phyloP scores from a whole-genome alignment of 169 alveolate genomes.

The Plasmodium gaboni region DNA sequence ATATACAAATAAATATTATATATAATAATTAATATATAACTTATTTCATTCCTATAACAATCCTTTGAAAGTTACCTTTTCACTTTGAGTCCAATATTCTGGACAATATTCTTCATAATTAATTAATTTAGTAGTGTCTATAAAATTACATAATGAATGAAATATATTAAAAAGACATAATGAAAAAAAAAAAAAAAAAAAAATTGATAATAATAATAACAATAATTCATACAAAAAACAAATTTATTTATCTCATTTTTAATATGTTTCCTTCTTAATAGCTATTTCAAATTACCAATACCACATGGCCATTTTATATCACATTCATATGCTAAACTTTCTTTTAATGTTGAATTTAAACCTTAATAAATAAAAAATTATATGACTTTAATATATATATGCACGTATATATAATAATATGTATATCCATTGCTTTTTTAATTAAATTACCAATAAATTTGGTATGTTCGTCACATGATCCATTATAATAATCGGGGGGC shows the following conservation, averaged over 20 bases:
- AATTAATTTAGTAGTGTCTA: slow-evolving; percentile 11
- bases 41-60: not conserved
- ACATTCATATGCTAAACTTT: slow-evolving; percentile 52
- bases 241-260: slow-evolving; percentile 2
- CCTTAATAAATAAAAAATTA: slow-evolving; percentile 25
- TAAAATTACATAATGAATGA: not conserved
- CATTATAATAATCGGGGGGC: slow-evolving; percentile 61
- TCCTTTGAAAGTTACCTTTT: slow-evolving; percentile 13
- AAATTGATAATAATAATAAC: not conserved
- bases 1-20: not conserved
- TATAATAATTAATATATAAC: not conserved
- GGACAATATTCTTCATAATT: slow-evolving; percentile 56
- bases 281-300: slow-evolving; percentile 16
- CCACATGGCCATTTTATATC: slow-evolving; percentile 56
- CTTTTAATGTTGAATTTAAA: slow-evolving; percentile 14
- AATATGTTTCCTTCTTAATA: not conserved
- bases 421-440: not conserved
- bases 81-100: slow-evolving; percentile 48
- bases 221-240: not conserved
- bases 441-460: slow-evolving; percentile 23
- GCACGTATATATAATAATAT: not conserved
- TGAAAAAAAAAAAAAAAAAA: not conserved
- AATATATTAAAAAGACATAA: not conserved
- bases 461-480: slow-evolving; percentile 53
- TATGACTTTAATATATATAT: not conserved